Base-by-base conservation (phyloP, 805 yeast species). In the Tetrapisispora iriomotensis region DNA sequence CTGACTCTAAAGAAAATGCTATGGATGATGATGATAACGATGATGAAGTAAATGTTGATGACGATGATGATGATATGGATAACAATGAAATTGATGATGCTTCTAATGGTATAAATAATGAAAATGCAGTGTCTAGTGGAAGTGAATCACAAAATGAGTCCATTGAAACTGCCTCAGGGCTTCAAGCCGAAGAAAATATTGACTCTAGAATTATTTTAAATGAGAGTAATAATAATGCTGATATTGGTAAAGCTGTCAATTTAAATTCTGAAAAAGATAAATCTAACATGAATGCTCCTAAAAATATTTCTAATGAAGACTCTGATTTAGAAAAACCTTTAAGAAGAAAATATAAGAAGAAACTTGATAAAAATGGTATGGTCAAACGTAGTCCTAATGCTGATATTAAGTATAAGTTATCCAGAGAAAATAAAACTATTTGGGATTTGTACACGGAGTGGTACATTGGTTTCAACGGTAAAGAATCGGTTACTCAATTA, bases 391-490 rank as follows among this genome's bases (percentile, higher is more conserved):
- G 28, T 8, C 36, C 37, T 4, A 38, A 38, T 28, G 40, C 34
- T 12, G 29, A 34, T 5, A 55, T 61, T 37, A 61, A 61, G 34
- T 61, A 61, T 38, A 61, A 60, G 41, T 44, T 61, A 6, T 61
- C 61, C 14, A 50, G 66, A 32, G 64, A 59, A n/a, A 61, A 61
- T 39, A 61, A 59, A 37, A 58, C 65, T 1, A 52, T 61, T 1
- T 58, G 62, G 64, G 66, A 61, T 42, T 40, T 61, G 8, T 60
- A 59, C 41, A 58, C 61, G 3, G 66, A 61, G 40, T 61, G 66
- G 66, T 61, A 56, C 34, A 49, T 55, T 40, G 66, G 66, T 3
- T 40, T 61, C n/a, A 56, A 55, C 34, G 61, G 61, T 9, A 50
- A 56, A 32, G 48, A 49, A 21, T 50, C 66, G 7, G 56, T 61